phyloP scores from a whole-genome alignment of 192 early-diverging fungal species.

The Podila verticillata region DNA sequence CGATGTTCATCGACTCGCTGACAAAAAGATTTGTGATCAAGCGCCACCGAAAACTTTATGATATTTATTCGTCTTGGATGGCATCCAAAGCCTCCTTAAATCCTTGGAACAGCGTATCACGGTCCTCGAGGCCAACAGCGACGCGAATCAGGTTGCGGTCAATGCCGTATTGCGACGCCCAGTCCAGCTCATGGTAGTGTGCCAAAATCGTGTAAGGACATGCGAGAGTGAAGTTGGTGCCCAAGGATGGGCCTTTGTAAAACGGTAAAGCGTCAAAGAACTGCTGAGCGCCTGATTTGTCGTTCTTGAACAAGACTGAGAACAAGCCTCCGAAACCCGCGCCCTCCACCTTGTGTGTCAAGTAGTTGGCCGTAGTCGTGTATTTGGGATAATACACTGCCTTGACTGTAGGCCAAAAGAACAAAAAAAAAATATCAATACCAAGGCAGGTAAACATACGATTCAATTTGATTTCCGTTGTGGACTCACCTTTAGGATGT shows the following conservation, averaged over 20 bases:
- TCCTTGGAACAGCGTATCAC: slow-evolving; percentile 70
- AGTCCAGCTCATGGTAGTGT: slow-evolving; percentile 93
- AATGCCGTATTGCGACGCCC: slow-evolving; percentile 89
- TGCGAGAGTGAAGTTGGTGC: slow-evolving; percentile 96
- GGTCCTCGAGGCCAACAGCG: slow-evolving; percentile 89
- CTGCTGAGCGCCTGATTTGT: slow-evolving; percentile 57
- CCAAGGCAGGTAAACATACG: neutral
- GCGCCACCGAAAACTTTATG: too few species aligned
- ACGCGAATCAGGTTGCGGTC: slow-evolving; percentile 79
- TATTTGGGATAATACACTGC: slow-evolving; percentile 89
- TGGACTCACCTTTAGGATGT: slow-evolving; percentile 74
- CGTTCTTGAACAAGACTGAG: slow-evolving; percentile 76
- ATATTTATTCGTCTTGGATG: slow-evolving; percentile 22
- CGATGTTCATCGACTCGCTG: too few species aligned
- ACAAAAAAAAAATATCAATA: neutral
- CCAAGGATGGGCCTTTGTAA: slow-evolving; percentile 94
- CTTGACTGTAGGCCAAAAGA: slow-evolving; percentile 62
- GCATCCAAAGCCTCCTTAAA: slow-evolving; percentile 81
- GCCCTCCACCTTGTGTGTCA: slow-evolving; percentile 63
- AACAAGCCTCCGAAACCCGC: slow-evolving; percentile 92
- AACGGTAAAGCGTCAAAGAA: slow-evolving; percentile 88
- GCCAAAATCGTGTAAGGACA: slow-evolving; percentile 97
- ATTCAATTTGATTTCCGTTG: neutral
- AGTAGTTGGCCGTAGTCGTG: slow-evolving; percentile 73
- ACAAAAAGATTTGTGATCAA: too few species aligned